Percentiles rank a stretch among this genome's conserved stretches.
Conservation (phyloP, 257 asterid species). For the Solanum virginianum region DNA sequence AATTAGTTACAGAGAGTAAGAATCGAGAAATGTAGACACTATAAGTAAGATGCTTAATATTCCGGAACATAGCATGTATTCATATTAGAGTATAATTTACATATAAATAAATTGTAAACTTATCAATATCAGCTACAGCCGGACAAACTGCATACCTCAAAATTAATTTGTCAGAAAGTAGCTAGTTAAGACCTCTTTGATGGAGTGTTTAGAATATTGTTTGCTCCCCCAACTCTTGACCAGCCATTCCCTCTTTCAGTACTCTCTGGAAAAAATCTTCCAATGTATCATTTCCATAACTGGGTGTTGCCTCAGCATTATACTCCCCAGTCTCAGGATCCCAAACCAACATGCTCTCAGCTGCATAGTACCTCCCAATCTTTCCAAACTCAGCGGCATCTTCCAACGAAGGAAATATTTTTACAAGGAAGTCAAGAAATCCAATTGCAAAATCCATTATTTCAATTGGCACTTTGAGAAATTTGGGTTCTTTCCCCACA, state of each 20-base stretch:
- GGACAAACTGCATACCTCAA: slow-evolving; percentile 1
- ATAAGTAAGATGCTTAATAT: neutral
- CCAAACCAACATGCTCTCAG: slow-evolving; percentile 82
- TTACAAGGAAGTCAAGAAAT: slow-evolving; percentile 72
- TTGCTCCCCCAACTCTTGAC: slow-evolving; percentile 94
- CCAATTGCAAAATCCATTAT: slow-evolving; percentile 89
- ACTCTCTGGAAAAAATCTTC: slow-evolving; percentile 81
- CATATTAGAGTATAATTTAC: neutral
- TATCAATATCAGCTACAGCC: neutral
- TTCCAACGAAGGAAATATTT: slow-evolving; percentile 65
- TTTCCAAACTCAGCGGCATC: slow-evolving; percentile 94
- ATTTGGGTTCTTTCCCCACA: slow-evolving; percentile 61
- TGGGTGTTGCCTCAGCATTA: slow-evolving; percentile 74
- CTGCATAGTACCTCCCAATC: slow-evolving; percentile 96
- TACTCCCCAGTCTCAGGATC: slow-evolving; percentile 66
- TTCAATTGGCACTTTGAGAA: slow-evolving; percentile 72
- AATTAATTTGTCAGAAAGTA: neutral
- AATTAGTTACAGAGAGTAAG: neutral
- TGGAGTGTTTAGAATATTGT: slow-evolving; percentile 32
- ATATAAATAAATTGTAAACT: neutral
- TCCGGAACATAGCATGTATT: neutral
- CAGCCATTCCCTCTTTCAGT: slow-evolving; percentile 73
- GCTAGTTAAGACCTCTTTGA: neutral
- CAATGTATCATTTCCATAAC: slow-evolving; percentile 78
- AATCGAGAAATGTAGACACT: neutral